Evolutionary conservation across 2,329 filamentous ascomycete genomes (phyloP).

Genomic region (Colletotrichum sp.): DNA sequence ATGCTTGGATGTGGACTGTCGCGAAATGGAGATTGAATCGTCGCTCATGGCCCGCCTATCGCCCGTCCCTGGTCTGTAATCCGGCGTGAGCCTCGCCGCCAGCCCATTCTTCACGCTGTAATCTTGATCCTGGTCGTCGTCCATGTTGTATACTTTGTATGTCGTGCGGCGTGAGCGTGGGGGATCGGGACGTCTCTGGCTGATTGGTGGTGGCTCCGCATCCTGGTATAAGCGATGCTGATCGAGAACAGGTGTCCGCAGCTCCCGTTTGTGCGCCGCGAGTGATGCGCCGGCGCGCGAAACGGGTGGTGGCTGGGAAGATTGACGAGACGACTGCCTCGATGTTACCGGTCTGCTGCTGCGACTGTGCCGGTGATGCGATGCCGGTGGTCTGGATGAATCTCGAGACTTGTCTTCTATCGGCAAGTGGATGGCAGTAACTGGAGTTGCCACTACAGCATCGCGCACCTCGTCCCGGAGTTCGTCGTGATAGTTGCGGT

Average conservation of each 20-base stretch:
- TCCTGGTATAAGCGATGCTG: conserved; percentile 2
- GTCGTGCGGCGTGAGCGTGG: neutral
- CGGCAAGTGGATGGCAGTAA: neutral
- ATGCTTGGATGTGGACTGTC: conserved; percentile 8
- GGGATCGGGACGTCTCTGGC: neutral
- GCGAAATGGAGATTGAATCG: conserved; percentile 10
- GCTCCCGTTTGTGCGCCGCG: neutral
- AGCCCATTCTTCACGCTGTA: neutral
- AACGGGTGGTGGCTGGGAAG: neutral
- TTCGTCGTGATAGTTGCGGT: neutral
- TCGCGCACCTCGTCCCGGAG: neutral
- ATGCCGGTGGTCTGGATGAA: neutral
- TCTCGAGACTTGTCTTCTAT: neutral
- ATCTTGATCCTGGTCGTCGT: neutral
- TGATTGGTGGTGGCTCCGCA: conserved; percentile 9
- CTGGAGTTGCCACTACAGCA: neutral
- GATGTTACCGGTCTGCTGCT: neutral
- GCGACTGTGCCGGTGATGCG: neutral
- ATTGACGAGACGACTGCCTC: neutral
- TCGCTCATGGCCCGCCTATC: neutral
- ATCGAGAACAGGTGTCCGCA: conserved; percentile 13
- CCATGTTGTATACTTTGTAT: neutral
- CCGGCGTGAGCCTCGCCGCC: neutral
- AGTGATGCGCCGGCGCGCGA: neutral
- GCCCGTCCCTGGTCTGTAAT: neutral